Base-by-base conservation (phyloP, 768 basidiomycete species). In the Thelephora ganbajun region DNA sequence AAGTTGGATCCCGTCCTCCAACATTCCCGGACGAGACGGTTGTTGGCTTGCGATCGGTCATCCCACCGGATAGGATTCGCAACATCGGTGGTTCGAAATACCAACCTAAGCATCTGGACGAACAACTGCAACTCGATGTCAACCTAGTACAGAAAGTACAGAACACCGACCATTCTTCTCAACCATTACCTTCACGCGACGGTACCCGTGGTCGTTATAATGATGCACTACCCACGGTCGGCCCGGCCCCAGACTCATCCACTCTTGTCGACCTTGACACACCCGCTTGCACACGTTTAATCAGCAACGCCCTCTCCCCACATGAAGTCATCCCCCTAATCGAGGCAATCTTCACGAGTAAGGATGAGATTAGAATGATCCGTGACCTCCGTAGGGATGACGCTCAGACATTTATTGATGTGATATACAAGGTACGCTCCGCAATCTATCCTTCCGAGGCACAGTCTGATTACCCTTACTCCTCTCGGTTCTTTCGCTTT, bases 11-110 rank as follows among this genome's bases (percentile, higher is more conserved):
- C 51, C 80, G 80, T 60, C 76, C 80, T n/a, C 76, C 76, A 11
- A 72, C 77, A 14, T 74, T 85, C 19, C 83, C 87, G 9, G 84
- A 90, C 62, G 83, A 83, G 23, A 77, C 89, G 76, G 87, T 90
- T 13, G 85, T 87, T 19, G 88, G 86, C 9, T 70, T 90, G 30
- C 79, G 87, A 35, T 72, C 80, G 26, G 72, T 70, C 35, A 76
- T 74, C 41, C 75, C 78, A 37, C 72, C 56, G 12, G 54, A 78
- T 48, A 73, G 83, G 51, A 71, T 65, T 56, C 71, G 82, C 43
- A 77, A 83, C 51, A 68, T 69, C 51, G 64, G 65, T 33, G 63
- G 67, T 3, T 64, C 77, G 48, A 79, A 74, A 55, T 61, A 62
- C 48, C 16, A 9, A 9, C 61, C 73, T 35, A 85, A 85, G 26